Base-by-base conservation (phyloP, 164 flowering plant genomes). In the Stephania cephalantha region DNA sequence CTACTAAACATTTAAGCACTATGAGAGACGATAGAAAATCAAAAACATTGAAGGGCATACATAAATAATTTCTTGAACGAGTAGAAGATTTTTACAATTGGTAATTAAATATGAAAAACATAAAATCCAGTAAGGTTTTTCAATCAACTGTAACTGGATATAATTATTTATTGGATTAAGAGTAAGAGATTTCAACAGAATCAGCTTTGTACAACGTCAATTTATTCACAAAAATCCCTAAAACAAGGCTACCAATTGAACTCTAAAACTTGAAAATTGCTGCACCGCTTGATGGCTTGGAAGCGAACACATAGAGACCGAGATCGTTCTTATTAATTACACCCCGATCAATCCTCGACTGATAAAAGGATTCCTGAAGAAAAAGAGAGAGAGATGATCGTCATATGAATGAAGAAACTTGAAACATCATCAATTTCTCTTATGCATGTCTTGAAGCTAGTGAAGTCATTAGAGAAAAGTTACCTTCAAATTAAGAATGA, bases 201-300 rank as follows among this genome's bases (percentile, higher is more conserved):
- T 50, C 55, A 8, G 13, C 9, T 50, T 50, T 50, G 12, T 50
- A 50, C 12, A 50, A 1, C 15, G 11, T 50, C 42, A 8, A 9
- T 50, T 50, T 50, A 11, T 50, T 50, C 12, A 9, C 55, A 50
- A 50, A 35, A 2, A 9, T 50, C 15, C 12, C 4, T 2, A 44
- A 69, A 30, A 69, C 13, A 30, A 35, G 18, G 44, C 10, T 31
- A 31, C 18, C 44, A 31, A 10, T 35, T 9, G 20, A 0, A 29
- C 44, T 50, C 74, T 87, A 90, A 42, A 88, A 85, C 80, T 94
- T 87, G 76, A 92, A 82, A 17, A 94, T 89, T 5, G 98, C 97
- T 71, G 98, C 94, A 5, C 98, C 98, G 74, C 94, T 88, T 0
- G 97, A 93, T 0, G 99, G 97, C 89, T 95, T 91, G 44, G 98